These are phyloP conservation scores for Corchorus capsularis DNA, from an alignment of 345 rosid genomes.

Conservation along the genomic window DNA sequence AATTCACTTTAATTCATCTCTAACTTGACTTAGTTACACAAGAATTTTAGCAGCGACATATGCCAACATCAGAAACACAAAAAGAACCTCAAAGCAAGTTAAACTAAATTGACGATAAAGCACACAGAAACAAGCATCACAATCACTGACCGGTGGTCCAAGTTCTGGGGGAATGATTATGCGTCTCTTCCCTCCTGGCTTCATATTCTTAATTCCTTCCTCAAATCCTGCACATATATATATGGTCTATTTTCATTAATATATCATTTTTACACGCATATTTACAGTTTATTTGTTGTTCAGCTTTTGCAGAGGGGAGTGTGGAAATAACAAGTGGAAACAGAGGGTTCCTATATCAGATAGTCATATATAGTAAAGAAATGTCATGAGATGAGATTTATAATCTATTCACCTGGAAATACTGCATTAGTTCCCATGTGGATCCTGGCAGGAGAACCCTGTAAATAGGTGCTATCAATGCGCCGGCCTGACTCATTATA, in stretches of 20 bases:
- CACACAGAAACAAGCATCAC: neutral
- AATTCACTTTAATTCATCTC: neutral
- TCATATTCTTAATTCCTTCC: slow-evolving; percentile 89
- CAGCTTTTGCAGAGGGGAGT: neutral
- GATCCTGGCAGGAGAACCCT: slow-evolving; percentile 85
- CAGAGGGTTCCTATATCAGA: neutral
- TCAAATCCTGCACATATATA: slow-evolving; percentile 72
- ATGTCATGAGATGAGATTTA: neutral
- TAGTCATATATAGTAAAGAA: neutral
- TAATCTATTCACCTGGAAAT: slow-evolving; percentile 67
- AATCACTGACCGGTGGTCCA: slow-evolving; percentile 89
- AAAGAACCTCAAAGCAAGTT: neutral
- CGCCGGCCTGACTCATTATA: slow-evolving; percentile 92
- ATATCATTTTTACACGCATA: neutral
- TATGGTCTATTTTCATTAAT: slow-evolving; percentile 7
- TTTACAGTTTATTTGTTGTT: neutral
- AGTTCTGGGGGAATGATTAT: slow-evolving; percentile 94
- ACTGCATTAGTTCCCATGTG: slow-evolving; percentile 87
- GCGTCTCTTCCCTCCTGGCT: slow-evolving; percentile 91
- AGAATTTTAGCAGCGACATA: neutral
- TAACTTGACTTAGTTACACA: neutral
- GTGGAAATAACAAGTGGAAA: neutral
- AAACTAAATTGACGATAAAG: neutral
- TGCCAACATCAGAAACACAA: neutral
- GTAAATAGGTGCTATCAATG: slow-evolving; percentile 88